phyloP scores from a whole-genome alignment of 352 stramenopile species.

The Phytophthora pluvialis region DNA sequence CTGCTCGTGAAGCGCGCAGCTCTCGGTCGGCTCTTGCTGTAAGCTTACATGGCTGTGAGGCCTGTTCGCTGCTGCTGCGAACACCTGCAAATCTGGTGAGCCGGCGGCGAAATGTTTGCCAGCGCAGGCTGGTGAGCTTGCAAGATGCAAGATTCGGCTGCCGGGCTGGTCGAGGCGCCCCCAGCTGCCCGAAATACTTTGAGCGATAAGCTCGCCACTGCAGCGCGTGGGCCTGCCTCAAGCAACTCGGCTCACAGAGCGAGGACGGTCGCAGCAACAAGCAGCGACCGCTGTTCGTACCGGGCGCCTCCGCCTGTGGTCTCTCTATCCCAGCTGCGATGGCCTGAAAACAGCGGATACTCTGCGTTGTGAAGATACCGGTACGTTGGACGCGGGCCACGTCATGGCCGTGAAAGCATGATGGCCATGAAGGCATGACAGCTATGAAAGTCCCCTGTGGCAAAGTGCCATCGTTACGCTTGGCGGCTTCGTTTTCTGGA shows the following conservation, averaged over 20 bases:
- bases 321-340: constrained; percentile 27
- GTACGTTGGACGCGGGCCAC: constrained; percentile 1
- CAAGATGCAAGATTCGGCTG: constrained; percentile 17
- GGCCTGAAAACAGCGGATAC: constrained; percentile 21
- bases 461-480: neutral
- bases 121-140: constrained; percentile 9
- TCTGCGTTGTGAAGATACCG: constrained; percentile 9
- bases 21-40: neutral
- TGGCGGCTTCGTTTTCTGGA: neutral
- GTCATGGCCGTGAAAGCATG: neutral
- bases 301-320: neutral
- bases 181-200: constrained; percentile 22
- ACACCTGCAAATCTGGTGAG: constrained; percentile 16
- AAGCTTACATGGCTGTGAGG: neutral
- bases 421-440: neutral
- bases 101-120: constrained; percentile 15
- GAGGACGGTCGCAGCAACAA: constrained; percentile 24
- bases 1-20: constrained; percentile 5
- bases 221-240: constrained; percentile 4
- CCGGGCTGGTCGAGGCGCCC: neutral
- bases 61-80: constrained; percentile 1
- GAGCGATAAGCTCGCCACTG: neutral
- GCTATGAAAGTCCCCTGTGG: neutral
- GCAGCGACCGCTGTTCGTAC: constrained; percentile 17
- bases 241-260: constrained; percentile 16